Conservation (phyloP, 371 early-diverging fungal species). For the Blakeslea trispora region DNA sequence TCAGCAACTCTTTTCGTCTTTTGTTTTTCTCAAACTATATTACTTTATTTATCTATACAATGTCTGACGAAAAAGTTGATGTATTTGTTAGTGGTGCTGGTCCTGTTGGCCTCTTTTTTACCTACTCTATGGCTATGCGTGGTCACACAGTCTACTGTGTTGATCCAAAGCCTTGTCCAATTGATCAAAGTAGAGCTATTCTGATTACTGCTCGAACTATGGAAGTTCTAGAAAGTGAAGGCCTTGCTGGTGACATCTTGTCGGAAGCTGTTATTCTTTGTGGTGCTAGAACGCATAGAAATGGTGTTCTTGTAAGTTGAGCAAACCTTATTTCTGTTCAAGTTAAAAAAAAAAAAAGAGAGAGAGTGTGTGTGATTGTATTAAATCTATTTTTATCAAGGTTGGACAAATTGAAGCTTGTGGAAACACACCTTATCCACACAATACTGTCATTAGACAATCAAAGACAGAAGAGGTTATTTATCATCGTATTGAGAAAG, state of each 20-base stretch:
- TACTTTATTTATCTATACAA: too few relatives aligned
- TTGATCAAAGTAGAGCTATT: slow-evolving; percentile 46
- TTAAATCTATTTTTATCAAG: slow-evolving; percentile 4
- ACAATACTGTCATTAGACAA: slow-evolving; percentile 35
- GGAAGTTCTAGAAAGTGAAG: slow-evolving; percentile 36
- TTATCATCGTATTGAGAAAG: slow-evolving; percentile 1
- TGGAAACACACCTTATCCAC: slow-evolving; percentile 34
- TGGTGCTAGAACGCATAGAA: slow-evolving; percentile 25
- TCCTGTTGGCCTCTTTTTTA: slow-evolving; percentile 47
- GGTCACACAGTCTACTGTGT: slow-evolving; percentile 44
- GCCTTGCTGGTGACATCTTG: slow-evolving; percentile 30
- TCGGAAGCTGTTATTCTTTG: slow-evolving; percentile 18
- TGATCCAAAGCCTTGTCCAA: slow-evolving; percentile 38
- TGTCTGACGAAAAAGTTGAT: slow-evolving; percentile 20
- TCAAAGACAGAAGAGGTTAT: slow-evolving; percentile 29
- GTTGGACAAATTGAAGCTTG: slow-evolving; percentile 18
- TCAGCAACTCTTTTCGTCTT: too few relatives aligned
- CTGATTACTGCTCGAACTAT: slow-evolving; percentile 40
- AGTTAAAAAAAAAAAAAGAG: too few relatives aligned
- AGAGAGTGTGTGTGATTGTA: not conserved
- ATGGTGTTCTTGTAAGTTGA: slow-evolving; percentile 26
- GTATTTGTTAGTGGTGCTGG: slow-evolving; percentile 48
- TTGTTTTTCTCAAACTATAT: too few relatives aligned
- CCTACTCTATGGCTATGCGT: slow-evolving; percentile 32
- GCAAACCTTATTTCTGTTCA: too few relatives aligned